A percentile compares a stretch with the other conserved stretches of the same genome.
Evolutionary conservation across 352 stramenopile genomes (phyloP).

Genomic region (Phytophthora fragariaefolia): DNA sequence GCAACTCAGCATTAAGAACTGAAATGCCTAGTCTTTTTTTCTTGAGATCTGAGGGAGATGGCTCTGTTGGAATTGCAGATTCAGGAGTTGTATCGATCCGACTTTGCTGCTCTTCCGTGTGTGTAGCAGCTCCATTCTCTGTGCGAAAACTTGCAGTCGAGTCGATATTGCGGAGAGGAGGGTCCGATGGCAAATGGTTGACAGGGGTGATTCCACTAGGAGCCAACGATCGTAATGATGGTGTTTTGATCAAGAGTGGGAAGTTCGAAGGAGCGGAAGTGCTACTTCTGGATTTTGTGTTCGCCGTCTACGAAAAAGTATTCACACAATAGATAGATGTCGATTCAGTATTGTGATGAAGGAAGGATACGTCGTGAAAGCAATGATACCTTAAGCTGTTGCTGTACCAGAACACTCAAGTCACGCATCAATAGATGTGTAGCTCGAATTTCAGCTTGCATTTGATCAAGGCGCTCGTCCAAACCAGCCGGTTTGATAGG

Average conservation of each 20-base stretch:
- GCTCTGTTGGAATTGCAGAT: background rate
- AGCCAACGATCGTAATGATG: slow-evolving; percentile 3
- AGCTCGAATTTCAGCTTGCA: slow-evolving; percentile 32
- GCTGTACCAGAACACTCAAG: slow-evolving; percentile 24
- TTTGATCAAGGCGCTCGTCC: slow-evolving; percentile 27
- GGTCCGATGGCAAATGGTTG: slow-evolving; percentile 20
- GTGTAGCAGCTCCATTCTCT: slow-evolving; percentile 17
- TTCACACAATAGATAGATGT: background rate
- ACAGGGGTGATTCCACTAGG: slow-evolving; percentile 17
- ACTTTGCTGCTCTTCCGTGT: slow-evolving; percentile 16
- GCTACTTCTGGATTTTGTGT: background rate
- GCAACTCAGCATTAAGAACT: slow-evolving; percentile 31
- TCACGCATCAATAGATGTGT: slow-evolving; percentile 33
- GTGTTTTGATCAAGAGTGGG: slow-evolving; percentile 5
- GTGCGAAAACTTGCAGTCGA: slow-evolving; percentile 16
- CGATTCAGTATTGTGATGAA: too few relatives aligned
- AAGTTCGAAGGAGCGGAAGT: slow-evolving; percentile 21
- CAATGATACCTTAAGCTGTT: slow-evolving; percentile 23
- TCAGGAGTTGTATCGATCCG: slow-evolving; percentile 19
- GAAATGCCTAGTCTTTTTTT: slow-evolving; percentile 38
- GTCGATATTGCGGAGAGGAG: slow-evolving; percentile 4
- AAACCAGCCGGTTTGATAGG: slow-evolving; percentile 1
- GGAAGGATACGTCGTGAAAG: background rate
- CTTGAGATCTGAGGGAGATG: slow-evolving; percentile 10
- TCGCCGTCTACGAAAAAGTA: background rate